Evolutionary conservation across 192 early-diverging fungal species (phyloP), one percentile per base, ranked within the genome.

Genomic region (Haplosporangium gracile): DNA sequence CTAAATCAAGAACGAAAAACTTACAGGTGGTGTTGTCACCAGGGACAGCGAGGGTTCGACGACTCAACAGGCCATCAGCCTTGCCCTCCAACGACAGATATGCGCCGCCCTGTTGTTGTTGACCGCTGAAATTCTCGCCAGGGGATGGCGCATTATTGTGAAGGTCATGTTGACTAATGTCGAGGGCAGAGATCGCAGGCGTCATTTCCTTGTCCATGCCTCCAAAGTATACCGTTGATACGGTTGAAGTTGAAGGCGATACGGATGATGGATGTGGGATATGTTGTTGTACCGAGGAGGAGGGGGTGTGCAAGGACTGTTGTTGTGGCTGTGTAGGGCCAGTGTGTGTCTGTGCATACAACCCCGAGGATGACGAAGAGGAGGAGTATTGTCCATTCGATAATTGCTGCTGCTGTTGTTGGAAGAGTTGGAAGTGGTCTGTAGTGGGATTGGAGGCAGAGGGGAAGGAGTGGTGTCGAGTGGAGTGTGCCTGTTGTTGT

Each of bases 391-490:
- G 51, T 47, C 20, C 36, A 20, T 11, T 65, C 60, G 60, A 65
- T 32, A 65, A 32, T 75, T 57, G 45, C 18, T 70, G 76, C 5
- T 81, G 79, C 20, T 36, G 72, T 49, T 68, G 60, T 36, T 73
- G 60, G 7, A 69, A 70, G 47, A n/a, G 79, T 47, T 45, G 26
- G 22, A 51, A 51, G 22, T 38, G 63, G 69, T 77, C 68, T 11
- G 57, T 43, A 4, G 39, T 20, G 13, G 39, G 53, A 24, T 60
- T 57, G 24, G 68, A 43, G 42, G 39, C 36, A 65, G 60, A 65
- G 22, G 76, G 76, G 32, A 80, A 39, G 38, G 78, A 63, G 29
- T 74, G 32, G 70, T 80, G 71, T 57, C 76, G 75, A 65, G 8
- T 42, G 10, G 55, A 65, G 20, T 45, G 75, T 65, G 60, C 18